These are phyloP conservation scores for Aspergillus floridensis DNA, from an alignment of 2,329 filamentous ascomycete genomes.

Conservation along the genomic window DNA sequence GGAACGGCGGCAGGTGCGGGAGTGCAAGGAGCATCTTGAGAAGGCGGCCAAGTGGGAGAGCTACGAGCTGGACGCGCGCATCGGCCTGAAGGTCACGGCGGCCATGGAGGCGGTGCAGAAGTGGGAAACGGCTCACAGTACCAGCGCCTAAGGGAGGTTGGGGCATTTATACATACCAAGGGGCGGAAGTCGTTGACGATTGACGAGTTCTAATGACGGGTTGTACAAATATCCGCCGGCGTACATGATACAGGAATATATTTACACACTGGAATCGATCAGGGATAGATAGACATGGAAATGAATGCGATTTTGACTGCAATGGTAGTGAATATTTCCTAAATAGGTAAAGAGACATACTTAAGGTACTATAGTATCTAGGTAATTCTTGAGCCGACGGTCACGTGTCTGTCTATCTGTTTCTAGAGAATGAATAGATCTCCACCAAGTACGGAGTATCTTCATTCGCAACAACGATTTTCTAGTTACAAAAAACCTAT, in stretches of 20 bases:
- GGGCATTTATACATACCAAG: constrained; percentile 4
- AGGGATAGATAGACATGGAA: background rate
- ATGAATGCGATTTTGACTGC: background rate
- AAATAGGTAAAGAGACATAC: no score
- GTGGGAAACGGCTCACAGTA: constrained; percentile 37
- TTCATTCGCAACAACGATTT: no score
- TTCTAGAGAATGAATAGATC: no score
- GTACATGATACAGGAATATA: background rate
- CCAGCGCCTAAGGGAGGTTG: constrained; percentile 11
- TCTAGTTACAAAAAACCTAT: no score
- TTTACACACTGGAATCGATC: background rate
- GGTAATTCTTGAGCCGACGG: no score
- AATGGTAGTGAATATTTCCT: no score
- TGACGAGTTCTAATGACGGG: background rate
- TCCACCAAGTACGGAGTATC: no score
- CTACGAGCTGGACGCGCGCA: constrained; percentile 61
- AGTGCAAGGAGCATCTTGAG: constrained; percentile 56
- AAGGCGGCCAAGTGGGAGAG: constrained; percentile 59
- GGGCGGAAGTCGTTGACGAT: background rate
- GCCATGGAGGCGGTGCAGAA: constrained; percentile 45
- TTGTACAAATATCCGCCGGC: background rate
- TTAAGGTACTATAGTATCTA: no score
- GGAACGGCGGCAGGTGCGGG: constrained; percentile 45
- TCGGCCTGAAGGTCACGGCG: constrained; percentile 50
- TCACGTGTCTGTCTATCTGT: no score